A percentile compares a stretch with the other conserved stretches of the same genome.
Conservation (phyloP, 495 filamentous ascomycete species). For the Aspergillus biplanus region DNA sequence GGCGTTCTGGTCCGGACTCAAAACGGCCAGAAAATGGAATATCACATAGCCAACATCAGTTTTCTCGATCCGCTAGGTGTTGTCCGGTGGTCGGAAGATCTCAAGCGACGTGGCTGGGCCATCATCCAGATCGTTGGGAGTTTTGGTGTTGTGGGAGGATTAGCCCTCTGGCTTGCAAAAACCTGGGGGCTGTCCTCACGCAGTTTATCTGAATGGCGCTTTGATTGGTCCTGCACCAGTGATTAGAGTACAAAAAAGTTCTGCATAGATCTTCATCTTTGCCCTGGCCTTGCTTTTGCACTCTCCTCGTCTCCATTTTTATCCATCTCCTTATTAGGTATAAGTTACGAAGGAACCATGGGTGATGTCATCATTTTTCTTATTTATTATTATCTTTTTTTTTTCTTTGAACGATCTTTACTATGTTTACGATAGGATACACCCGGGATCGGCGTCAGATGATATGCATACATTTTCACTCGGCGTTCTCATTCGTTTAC, state of each 20-base stretch:
- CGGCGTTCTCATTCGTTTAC: background rate
- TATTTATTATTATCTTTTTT: background rate
- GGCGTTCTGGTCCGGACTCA: constrained; percentile 33
- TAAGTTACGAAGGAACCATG: background rate
- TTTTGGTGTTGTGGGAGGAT: constrained; percentile 72
- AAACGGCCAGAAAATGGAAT: constrained; percentile 29
- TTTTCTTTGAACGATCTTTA: background rate
- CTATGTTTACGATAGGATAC: background rate
- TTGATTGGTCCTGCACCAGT: constrained; percentile 33
- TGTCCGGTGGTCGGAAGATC: constrained; percentile 67
- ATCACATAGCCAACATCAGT: constrained; percentile 43
- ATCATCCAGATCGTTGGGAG: constrained; percentile 80
- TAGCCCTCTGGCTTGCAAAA: constrained; percentile 66
- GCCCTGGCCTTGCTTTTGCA: background rate
- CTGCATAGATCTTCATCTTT: constrained; percentile 2
- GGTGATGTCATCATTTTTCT: background rate
- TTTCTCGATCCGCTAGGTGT: constrained; percentile 77
- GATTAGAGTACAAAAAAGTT: constrained; percentile 16
- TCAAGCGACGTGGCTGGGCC: constrained; percentile 67
- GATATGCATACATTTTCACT: constrained; percentile 9
- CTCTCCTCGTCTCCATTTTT: background rate
- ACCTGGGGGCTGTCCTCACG: constrained; percentile 47
- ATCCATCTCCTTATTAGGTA: no score
- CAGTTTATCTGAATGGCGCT: constrained; percentile 41
- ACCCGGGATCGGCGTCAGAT: constrained; percentile 9